phyloP scores from a whole-genome alignment of 176 grass and related monocot species.

The Puya raimondii region DNA sequence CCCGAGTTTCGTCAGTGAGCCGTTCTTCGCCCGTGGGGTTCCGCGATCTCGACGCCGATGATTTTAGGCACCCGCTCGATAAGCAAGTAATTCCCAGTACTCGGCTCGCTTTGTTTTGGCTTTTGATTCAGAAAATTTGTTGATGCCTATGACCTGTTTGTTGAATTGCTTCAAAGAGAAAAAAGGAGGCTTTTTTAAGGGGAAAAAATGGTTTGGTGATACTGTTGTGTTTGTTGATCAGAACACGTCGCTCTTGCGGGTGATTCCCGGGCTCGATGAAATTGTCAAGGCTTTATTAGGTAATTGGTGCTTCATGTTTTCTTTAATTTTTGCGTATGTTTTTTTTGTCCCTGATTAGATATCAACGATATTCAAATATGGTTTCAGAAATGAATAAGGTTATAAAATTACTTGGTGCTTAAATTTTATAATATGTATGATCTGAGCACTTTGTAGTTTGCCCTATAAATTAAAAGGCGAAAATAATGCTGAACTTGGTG shows the following conservation, averaged over 20 bases:
- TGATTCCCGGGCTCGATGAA: conserved; percentile 81
- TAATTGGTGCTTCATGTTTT: conserved; percentile 14
- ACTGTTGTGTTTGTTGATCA: conserved; percentile 23
- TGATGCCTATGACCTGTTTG: background rate
- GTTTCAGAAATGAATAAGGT: background rate
- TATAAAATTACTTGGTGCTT: background rate
- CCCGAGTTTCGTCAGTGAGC: background rate
- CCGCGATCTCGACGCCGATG: conserved; percentile 69
- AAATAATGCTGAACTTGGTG: background rate
- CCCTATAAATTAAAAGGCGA: background rate
- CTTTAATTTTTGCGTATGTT: background rate
- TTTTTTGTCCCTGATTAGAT: conserved; percentile 7
- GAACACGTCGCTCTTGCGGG: conserved; percentile 73
- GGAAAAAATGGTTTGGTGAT: background rate
- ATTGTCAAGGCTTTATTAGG: conserved; percentile 78
- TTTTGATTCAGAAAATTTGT: background rate
- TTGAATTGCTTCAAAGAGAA: background rate
- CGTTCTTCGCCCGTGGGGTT: conserved; percentile 10
- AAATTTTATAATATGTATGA: background rate
- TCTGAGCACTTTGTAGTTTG: background rate
- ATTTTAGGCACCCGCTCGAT: conserved; percentile 87
- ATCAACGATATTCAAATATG: background rate
- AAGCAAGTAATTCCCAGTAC: conserved; percentile 39
- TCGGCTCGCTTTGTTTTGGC: background rate
- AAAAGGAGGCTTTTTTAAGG: background rate